These are phyloP conservation scores for Irpex lacteus DNA, from an alignment of 1,284 basidiomycete species.

Conservation along the genomic window DNA sequence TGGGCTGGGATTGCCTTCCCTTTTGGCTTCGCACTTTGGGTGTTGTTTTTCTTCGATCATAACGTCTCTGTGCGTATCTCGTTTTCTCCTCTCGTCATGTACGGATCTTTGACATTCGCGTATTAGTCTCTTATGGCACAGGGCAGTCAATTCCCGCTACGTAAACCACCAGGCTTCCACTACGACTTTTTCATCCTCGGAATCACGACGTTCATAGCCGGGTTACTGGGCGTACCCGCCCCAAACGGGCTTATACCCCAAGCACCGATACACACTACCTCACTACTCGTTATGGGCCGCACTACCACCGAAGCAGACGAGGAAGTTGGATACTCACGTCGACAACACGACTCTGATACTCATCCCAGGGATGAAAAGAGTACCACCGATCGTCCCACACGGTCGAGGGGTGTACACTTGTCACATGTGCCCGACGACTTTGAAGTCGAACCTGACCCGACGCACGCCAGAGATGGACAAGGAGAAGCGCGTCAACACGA, in stretches of 20 bases:
- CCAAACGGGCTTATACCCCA: slow-evolving; percentile 97
- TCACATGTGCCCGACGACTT: slow-evolving; percentile 19
- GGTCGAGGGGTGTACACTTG: not conserved
- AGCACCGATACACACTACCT: slow-evolving; percentile 91
- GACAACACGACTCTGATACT: slow-evolving; percentile 9
- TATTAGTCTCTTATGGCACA: slow-evolving; percentile 87
- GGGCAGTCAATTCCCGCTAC: slow-evolving; percentile 85
- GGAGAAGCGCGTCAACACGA: slow-evolving; percentile 39
- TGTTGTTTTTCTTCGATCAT: slow-evolving; percentile 79
- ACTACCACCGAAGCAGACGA: slow-evolving; percentile 37
- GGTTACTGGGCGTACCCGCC: slow-evolving; percentile 87
- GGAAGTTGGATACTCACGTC: slow-evolving; percentile 28
- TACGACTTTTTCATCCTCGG: slow-evolving; percentile 90
- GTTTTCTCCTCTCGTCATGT: not conserved
- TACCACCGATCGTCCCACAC: not conserved
- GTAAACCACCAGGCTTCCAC: slow-evolving; percentile 92
- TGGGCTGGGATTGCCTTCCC: slow-evolving; percentile 87
- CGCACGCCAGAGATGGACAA: slow-evolving; percentile 24
- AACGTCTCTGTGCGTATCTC: slow-evolving; percentile 72
- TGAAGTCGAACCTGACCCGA: slow-evolving; percentile 27
- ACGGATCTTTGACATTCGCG: not conserved
- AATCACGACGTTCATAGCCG: slow-evolving; percentile 89
- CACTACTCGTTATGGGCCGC: slow-evolving; percentile 76
- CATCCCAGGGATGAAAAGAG: not conserved
- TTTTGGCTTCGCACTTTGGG: slow-evolving; percentile 70